Conservation (phyloP, 345 rosid species). For the Gynandropsis gynandra region DNA sequence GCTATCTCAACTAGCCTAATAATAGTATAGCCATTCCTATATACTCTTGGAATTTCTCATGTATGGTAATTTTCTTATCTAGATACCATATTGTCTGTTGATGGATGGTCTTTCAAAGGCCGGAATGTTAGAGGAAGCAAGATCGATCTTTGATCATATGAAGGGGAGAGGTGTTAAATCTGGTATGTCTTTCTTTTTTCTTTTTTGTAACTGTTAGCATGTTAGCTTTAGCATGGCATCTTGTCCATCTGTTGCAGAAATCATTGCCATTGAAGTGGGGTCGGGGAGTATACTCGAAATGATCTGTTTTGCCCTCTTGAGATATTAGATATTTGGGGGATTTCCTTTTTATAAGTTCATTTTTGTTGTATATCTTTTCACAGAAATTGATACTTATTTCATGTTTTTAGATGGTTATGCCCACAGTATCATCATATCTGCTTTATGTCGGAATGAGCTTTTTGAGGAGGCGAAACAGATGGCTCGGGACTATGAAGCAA, state of each 20-base stretch:
- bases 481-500: conserved; percentile 65
- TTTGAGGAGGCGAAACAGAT: conserved; percentile 77
- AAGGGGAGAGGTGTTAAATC: conserved; percentile 52
- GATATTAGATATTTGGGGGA: no score
- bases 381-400: conserved; percentile 15
- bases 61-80: conserved; percentile 11
- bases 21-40: background rate
- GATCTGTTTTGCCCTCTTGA: background rate
- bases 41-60: conserved; percentile 2
- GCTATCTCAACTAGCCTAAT: background rate
- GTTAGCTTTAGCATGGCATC: conserved; percentile 16
- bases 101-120: conserved; percentile 88
- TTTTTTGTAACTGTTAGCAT: conserved; percentile 2
- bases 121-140: conserved; percentile 67
- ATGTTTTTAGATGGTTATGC: conserved; percentile 73
- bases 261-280: background rate
- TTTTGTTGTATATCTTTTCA: background rate
- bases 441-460: conserved; percentile 64
- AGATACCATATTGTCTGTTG: conserved; percentile 89
- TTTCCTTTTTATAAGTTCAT: no score
- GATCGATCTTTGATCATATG: conserved; percentile 49
- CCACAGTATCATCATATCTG: conserved; percentile 86
- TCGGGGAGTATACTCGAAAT: background rate
- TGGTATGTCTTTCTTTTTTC: conserved; percentile 56
- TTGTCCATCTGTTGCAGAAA: background rate